phyloP scores from a whole-genome alignment of 2,329 filamentous ascomycete genomes.

The Biscogniauxia marginata region DNA sequence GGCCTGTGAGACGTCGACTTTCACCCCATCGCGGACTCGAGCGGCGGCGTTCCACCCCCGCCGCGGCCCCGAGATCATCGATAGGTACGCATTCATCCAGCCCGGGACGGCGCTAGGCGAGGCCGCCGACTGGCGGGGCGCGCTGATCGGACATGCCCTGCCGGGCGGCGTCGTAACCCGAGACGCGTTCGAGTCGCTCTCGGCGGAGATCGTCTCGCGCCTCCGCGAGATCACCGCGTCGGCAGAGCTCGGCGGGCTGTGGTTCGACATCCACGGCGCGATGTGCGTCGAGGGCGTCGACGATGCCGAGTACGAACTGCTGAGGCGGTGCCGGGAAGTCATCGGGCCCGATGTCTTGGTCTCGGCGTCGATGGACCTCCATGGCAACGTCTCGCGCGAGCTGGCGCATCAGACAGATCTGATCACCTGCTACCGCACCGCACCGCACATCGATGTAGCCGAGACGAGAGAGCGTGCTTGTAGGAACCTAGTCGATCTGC shows the following conservation, averaged over 20 bases:
- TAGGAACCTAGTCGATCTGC: constrained; percentile 43
- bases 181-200: constrained; percentile 45
- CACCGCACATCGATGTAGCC: constrained; percentile 49
- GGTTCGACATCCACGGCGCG: constrained; percentile 57
- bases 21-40: constrained; percentile 48
- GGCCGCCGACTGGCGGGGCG: constrained; percentile 48
- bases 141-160: constrained; percentile 50
- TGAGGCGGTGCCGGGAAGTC: constrained; percentile 43
- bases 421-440: constrained; percentile 53
- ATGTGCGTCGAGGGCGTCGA: constrained; percentile 52
- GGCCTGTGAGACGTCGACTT: constrained; percentile 53
- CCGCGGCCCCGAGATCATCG: constrained; percentile 42
- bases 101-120: constrained; percentile 39
- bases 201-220: constrained; percentile 36
- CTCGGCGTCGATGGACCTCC: constrained; percentile 55
- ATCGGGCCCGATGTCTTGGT: constrained; percentile 47
- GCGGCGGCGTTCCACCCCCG: constrained; percentile 49
- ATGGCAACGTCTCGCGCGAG: constrained; percentile 51
- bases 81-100: constrained; percentile 46
- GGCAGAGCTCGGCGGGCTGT: constrained; percentile 44
- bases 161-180: constrained; percentile 48
- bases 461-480: constrained; percentile 53
- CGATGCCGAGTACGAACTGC: constrained; percentile 47
- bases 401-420: constrained; percentile 50
- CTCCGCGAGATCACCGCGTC: constrained; percentile 37